Evolutionary conservation across 2,329 filamentous ascomycete species (phyloP).

Genomic region (Fusarium odoratissimum): DNA sequence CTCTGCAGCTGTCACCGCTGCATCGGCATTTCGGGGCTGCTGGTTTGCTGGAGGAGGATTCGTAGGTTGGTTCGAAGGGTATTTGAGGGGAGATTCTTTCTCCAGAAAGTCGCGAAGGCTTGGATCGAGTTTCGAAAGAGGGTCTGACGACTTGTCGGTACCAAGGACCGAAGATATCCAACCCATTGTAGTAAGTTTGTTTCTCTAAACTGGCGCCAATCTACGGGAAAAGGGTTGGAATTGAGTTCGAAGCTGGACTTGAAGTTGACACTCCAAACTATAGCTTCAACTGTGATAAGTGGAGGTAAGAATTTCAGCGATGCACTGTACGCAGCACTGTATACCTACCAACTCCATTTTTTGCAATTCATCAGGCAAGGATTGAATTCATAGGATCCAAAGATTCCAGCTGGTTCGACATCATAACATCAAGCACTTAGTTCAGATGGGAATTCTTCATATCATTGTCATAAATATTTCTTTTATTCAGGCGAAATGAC

Average conservation of each 20-base stretch:
- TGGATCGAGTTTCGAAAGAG: slow-evolving; percentile 81
- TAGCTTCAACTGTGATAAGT: slow-evolving; percentile 33
- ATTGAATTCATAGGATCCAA: background rate
- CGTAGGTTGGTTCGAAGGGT: slow-evolving; percentile 53
- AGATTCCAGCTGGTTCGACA: background rate
- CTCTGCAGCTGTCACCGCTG: slow-evolving; percentile 32
- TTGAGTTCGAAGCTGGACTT: slow-evolving; percentile 9
- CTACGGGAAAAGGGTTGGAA: background rate
- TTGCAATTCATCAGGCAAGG: background rate
- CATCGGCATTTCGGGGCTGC: slow-evolving; percentile 11
- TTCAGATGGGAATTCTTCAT: background rate
- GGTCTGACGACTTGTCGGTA: slow-evolving; percentile 61
- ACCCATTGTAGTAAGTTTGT: slow-evolving; percentile 58
- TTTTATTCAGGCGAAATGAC: background rate
- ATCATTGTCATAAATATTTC: slow-evolving; percentile 12
- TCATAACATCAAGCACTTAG: background rate
- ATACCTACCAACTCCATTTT: background rate
- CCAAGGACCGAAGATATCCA: slow-evolving; percentile 68
- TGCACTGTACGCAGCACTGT: slow-evolving; percentile 42
- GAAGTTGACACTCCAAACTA: slow-evolving; percentile 24
- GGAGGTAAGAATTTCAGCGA: slow-evolving; percentile 25
- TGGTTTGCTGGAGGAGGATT: slow-evolving; percentile 15
- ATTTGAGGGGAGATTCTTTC: slow-evolving; percentile 82
- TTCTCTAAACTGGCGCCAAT: background rate
- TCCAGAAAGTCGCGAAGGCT: slow-evolving; percentile 86